Conservation (phyloP, 192 early-diverging fungal genomes). For the Dissophora globulifera region DNA sequence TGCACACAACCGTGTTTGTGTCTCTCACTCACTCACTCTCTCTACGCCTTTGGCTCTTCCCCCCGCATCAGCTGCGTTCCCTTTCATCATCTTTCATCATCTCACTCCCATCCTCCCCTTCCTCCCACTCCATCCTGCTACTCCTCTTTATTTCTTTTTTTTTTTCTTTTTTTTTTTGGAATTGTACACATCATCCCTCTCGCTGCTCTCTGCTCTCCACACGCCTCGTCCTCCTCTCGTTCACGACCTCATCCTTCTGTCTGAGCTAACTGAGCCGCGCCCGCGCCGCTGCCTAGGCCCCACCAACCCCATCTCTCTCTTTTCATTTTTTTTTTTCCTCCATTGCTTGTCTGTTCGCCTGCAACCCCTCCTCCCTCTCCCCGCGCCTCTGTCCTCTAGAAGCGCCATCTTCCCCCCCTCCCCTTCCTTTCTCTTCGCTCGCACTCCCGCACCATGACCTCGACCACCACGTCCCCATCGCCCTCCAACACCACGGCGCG, state of each 20-base stretch:
- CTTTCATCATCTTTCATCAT: background rate
- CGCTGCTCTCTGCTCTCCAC: background rate
- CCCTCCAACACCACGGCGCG: conserved; percentile 45
- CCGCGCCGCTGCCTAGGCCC: no score
- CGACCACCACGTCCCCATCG: conserved; percentile 27
- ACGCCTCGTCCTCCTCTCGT: background rate
- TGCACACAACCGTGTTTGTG: no score
- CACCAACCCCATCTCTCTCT: background rate
- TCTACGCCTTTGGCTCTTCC: background rate
- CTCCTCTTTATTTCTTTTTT: background rate
- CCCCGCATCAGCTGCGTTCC: background rate
- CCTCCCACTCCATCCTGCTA: background rate
- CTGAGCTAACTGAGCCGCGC: no score
- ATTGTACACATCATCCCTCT: background rate
- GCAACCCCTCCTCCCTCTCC: background rate
- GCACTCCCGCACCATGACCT: conserved; percentile 18
- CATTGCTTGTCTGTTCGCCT: background rate
- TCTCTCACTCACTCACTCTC: background rate
- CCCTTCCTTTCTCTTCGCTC: background rate
- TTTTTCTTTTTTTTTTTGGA: background rate
- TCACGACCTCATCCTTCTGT: background rate
- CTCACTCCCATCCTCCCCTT: background rate
- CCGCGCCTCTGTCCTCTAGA: no score
- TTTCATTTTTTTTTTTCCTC: background rate
- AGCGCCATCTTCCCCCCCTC: background rate